Evolutionary conservation across 352 stramenopile genomes (phyloP).

Genomic region (Pilasporangium apinafurcum): DNA sequence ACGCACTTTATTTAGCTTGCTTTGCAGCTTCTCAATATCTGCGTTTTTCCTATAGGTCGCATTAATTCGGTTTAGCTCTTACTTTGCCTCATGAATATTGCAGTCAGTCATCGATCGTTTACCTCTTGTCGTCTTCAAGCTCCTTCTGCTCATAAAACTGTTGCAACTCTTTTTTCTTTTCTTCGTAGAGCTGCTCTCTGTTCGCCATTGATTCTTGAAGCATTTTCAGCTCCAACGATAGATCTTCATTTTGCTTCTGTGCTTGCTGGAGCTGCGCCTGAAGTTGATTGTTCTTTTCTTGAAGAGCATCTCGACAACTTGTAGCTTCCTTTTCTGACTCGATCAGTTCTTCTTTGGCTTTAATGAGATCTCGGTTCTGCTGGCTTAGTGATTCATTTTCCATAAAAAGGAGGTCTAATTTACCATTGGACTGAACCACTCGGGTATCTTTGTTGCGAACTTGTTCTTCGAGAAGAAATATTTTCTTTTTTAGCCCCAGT

Average conservation of each 20-base stretch:
- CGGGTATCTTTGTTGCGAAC: slow-evolving; percentile 19
- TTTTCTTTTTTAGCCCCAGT: slow-evolving; percentile 20
- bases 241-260: slow-evolving; percentile 47
- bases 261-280: slow-evolving; percentile 45
- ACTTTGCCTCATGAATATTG: no score
- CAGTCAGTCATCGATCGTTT: no score
- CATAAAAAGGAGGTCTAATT: slow-evolving; percentile 24
- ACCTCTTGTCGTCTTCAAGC: slow-evolving; percentile 41
- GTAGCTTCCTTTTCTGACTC: slow-evolving; percentile 26
- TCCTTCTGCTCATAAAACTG: slow-evolving; percentile 55
- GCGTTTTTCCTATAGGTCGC: slow-evolving; percentile 30
- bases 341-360: slow-evolving; percentile 21
- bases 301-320: slow-evolving; percentile 24
- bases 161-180: slow-evolving; percentile 63
- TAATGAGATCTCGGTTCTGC: slow-evolving; percentile 21
- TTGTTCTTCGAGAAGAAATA: slow-evolving; percentile 26
- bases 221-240: slow-evolving; percentile 51
- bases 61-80: no score
- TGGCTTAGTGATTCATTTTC: slow-evolving; percentile 7
- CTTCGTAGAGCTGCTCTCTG: slow-evolving; percentile 45
- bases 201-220: slow-evolving; percentile 39
- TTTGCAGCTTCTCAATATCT: slow-evolving; percentile 50
- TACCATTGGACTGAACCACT: slow-evolving; percentile 15
- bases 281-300: slow-evolving; percentile 28
- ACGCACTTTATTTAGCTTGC: slow-evolving; percentile 29